Percentiles rank a stretch among this genome's conserved stretches.
phyloP scores from a whole-genome alignment of 1,284 basidiomycete genomes.

The Microbotryum silenes-acaulis region DNA sequence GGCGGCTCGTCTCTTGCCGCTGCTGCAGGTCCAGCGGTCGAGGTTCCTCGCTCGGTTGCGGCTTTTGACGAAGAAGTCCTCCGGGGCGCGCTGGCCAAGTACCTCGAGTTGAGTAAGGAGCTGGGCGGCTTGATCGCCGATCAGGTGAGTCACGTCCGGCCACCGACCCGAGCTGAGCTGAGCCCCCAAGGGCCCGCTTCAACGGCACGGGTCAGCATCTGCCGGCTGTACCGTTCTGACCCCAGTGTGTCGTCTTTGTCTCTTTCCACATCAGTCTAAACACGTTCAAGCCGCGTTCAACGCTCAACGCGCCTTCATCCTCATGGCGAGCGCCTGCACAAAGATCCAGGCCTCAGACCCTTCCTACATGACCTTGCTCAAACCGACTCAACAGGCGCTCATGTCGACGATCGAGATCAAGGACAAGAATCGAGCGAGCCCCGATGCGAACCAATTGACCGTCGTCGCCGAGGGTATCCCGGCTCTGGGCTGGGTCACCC shows the following conservation, averaged over 20 bases:
- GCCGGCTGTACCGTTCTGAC: background rate
- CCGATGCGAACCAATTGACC: conserved; percentile 73
- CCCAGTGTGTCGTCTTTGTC: background rate
- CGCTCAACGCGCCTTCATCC: conserved; percentile 61
- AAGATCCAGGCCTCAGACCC: conserved; percentile 52
- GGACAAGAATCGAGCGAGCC: conserved; percentile 69
- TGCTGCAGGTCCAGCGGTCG: conserved; percentile 33
- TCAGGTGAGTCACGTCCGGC: conserved; percentile 52
- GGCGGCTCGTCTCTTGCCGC: conserved; percentile 36
- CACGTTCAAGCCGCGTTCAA: conserved; percentile 63
- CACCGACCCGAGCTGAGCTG: too few relatives aligned
- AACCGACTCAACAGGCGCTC: conserved; percentile 66
- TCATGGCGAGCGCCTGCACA: conserved; percentile 62
- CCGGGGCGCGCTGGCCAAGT: conserved; percentile 62
- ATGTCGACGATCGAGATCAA: conserved; percentile 69
- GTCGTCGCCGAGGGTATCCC: conserved; percentile 74
- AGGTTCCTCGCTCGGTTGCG: conserved; percentile 54
- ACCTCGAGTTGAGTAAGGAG: conserved; percentile 62
- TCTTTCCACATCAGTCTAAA: conserved; percentile 49
- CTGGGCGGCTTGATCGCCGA: conserved; percentile 68
- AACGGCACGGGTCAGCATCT: too few relatives aligned
- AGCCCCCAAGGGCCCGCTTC: too few relatives aligned
- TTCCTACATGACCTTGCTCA: conserved; percentile 55
- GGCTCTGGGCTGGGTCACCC: conserved; percentile 85
- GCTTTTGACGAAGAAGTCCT: conserved; percentile 70